phyloP scores from a whole-genome alignment of 108 stramenopile species.

The Phaeodactylum tricornutum region DNA sequence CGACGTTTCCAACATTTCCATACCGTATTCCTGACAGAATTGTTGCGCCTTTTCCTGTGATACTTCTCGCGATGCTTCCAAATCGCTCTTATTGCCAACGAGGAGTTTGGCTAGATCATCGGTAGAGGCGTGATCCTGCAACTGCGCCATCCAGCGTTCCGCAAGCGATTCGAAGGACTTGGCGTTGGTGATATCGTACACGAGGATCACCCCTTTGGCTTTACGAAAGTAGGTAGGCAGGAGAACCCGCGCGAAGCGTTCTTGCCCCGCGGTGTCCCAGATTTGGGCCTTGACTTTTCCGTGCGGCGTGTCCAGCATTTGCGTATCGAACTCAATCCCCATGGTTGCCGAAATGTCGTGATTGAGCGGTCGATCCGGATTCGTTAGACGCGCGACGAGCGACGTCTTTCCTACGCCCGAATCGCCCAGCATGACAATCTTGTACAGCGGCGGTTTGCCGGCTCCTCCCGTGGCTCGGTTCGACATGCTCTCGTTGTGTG shows the following conservation, averaged over 20 bases:
- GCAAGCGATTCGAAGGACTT: conserved; percentile 68
- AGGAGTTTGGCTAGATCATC: conserved; percentile 78
- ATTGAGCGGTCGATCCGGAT: conserved; percentile 78
- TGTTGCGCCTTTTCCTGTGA: conserved; percentile 57
- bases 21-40: conserved; percentile 79
- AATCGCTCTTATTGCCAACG: conserved; percentile 84
- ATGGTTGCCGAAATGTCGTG: conserved; percentile 89
- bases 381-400: conserved; percentile 76
- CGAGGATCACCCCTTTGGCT: conserved; percentile 87
- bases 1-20: conserved; percentile 77
- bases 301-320: conserved; percentile 83
- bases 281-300: conserved; percentile 92
- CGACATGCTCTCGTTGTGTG: conserved; percentile 33
- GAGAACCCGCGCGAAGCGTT: conserved; percentile 83
- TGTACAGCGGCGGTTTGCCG: conserved; percentile 85
- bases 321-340: conserved; percentile 93
- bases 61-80: conserved; percentile 67
- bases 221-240: conserved; percentile 87
- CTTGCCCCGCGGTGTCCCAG: conserved; percentile 92
- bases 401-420: conserved; percentile 87
- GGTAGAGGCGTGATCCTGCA: conserved; percentile 74
- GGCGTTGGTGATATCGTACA: conserved; percentile 81
- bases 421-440: conserved; percentile 91
- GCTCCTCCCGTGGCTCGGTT: conserved; percentile 63
- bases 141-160: conserved; percentile 80